Percentiles rank a stretch among this genome's conserved stretches.
phyloP scores from a whole-genome alignment of 2,329 filamentous ascomycete genomes.

The Fusarium sp. region DNA sequence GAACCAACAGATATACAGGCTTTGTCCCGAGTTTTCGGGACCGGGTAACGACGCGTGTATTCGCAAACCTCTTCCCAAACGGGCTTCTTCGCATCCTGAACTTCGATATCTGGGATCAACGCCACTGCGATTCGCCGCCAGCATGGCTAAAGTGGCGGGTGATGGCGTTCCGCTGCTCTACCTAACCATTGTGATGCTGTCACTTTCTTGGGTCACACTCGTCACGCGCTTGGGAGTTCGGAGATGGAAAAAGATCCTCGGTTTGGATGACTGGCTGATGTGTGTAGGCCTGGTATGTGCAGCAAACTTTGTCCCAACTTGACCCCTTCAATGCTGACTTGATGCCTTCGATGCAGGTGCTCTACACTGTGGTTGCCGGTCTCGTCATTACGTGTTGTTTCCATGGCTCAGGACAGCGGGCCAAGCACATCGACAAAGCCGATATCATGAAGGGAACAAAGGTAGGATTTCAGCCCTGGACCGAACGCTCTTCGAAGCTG shows the following conservation, averaged over 20 bases:
- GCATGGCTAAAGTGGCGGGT: conserved; percentile 21
- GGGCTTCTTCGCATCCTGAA: not conserved
- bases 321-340: not conserved
- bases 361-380: conserved; percentile 25
- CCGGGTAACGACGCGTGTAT: not conserved
- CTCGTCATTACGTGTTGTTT: conserved; percentile 37
- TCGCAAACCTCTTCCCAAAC: not conserved
- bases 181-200: conserved; percentile 29
- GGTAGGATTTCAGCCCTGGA: conserved; percentile 5
- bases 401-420: conserved; percentile 29
- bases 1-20: not conserved
- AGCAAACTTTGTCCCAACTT: not conserved
- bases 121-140: not conserved
- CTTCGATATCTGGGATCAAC: not conserved
- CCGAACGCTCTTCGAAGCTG: not conserved
- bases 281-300: conserved; percentile 26
- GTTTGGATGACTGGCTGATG: conserved; percentile 41
- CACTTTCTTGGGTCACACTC: conserved; percentile 25
- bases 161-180: conserved; percentile 33
- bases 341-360: not conserved
- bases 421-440: not conserved
- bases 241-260: conserved; percentile 30
- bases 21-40: not conserved
- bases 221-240: conserved; percentile 17
- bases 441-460: conserved; percentile 35